Evolutionary conservation across 164 flowering plant species (phyloP).

Genomic region (Paratinospora sagittata): DNA sequence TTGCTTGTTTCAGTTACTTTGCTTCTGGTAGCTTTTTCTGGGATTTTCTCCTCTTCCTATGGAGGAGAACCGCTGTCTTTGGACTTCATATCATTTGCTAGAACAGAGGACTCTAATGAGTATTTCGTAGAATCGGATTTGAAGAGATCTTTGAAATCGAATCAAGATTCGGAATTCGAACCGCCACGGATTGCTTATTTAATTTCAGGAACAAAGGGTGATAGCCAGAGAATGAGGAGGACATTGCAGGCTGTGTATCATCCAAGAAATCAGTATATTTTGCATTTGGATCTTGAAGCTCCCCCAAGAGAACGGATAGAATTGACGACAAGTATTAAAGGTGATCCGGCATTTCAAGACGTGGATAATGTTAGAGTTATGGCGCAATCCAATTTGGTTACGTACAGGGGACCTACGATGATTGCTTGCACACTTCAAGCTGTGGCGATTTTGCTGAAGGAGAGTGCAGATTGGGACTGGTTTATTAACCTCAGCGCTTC

Average conservation of each 20-base stretch:
- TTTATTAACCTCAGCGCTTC: conserved; percentile 97
- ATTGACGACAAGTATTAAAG: conserved; percentile 51
- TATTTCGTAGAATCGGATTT: conserved; percentile 70
- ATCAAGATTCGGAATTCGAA: conserved; percentile 20
- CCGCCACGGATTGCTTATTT: conserved; percentile 87
- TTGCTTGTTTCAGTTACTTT: conserved; percentile 57
- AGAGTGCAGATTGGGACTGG: conserved; percentile 89
- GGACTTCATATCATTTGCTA: conserved; percentile 33
- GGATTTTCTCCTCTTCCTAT: conserved; percentile 40
- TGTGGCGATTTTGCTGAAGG: conserved; percentile 73
- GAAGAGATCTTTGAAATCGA: conserved; percentile 20
- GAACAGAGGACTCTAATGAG: conserved; percentile 44
- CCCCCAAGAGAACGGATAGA: conserved; percentile 86
- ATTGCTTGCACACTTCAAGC: conserved; percentile 96
- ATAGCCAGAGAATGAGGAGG: conserved; percentile 82
- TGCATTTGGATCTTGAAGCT: conserved; percentile 97
- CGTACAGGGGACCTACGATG: conserved; percentile 97
- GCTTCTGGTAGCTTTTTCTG: conserved; percentile 33
- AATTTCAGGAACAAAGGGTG: conserved; percentile 93
- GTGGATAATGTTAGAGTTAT: conserved; percentile 87
- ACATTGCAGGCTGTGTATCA: conserved; percentile 89
- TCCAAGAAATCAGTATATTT: conserved; percentile 81
- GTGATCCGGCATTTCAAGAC: conserved; percentile 59
- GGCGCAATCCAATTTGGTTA: conserved; percentile 92
- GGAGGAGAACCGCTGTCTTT: conserved; percentile 40